Percentiles rank a stretch among this genome's conserved stretches.
These are phyloP conservation scores for Claviceps capensis DNA, from an alignment of 2,329 filamentous ascomycete species.

Conservation along the genomic window DNA sequence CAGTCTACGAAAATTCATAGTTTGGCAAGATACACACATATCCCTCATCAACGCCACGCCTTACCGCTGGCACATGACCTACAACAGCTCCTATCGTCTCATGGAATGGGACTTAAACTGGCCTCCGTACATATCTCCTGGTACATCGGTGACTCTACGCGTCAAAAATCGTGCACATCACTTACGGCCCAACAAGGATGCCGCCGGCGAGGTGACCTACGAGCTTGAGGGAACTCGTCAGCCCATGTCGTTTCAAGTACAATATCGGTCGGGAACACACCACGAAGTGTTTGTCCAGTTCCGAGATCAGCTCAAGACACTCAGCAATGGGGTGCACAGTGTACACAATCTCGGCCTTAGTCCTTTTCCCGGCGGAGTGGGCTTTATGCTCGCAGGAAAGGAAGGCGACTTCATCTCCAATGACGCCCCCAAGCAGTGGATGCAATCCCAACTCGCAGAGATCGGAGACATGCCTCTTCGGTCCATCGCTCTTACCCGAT, in stretches of 20 bases:
- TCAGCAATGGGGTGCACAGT: conserved; percentile 5
- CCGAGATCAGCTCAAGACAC: conserved; percentile 12
- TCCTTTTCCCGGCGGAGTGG: conserved; percentile 9
- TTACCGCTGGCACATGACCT: conserved; percentile 15
- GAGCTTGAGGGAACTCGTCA: conserved; percentile 14
- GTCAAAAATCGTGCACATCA: not conserved
- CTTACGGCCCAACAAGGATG: conserved; percentile 6
- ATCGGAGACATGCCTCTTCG: conserved; percentile 16
- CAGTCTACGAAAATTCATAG: not conserved
- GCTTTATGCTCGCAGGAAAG: conserved; percentile 17
- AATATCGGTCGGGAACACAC: conserved; percentile 7
- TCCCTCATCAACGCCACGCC: conserved; percentile 21
- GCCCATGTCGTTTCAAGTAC: conserved; percentile 15
- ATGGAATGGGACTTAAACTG: conserved; percentile 10
- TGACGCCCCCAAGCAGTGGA: conserved; percentile 15
- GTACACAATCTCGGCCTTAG: conserved; percentile 9
- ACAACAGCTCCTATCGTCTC: conserved; percentile 11
- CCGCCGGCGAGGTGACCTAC: conserved; percentile 17
- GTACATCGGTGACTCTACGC: conserved; percentile 9
- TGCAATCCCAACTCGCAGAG: conserved; percentile 14
- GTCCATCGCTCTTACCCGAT: conserved; percentile 17
- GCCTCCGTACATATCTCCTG: conserved; percentile 15
- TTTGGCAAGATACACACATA: conserved; percentile 9
- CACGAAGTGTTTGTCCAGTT: conserved; percentile 10
- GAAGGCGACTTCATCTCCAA: conserved; percentile 18